phyloP scores from a whole-genome alignment of 2,329 filamentous ascomycete genomes.

The Drechslerella dactyloides region DNA sequence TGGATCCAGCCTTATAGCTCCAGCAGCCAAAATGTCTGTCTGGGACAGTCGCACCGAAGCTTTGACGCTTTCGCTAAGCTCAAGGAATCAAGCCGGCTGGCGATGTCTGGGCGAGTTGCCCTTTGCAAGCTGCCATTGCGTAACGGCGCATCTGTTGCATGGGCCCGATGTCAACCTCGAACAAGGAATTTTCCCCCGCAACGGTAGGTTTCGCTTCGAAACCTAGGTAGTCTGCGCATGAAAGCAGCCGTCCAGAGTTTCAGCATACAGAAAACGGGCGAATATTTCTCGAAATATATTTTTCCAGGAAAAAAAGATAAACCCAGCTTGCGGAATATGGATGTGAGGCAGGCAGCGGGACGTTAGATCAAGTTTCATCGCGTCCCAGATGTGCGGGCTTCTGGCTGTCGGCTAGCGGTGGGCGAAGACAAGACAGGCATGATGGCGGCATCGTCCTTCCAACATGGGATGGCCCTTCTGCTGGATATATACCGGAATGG shows the following conservation, averaged over 20 bases:
- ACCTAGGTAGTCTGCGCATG: neutral
- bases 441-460: neutral
- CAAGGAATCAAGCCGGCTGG: no score
- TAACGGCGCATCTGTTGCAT: neutral
- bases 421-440: slow-evolving; percentile 1
- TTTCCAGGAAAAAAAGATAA: neutral
- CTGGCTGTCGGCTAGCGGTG: neutral
- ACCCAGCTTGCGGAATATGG: neutral
- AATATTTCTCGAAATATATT: neutral
- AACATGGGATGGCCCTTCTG: neutral
- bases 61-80: slow-evolving; percentile 1
- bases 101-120: neutral
- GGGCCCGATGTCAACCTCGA: slow-evolving; percentile 4
- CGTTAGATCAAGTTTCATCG: neutral
- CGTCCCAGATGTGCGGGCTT: slow-evolving; percentile 1
- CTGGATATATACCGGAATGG: neutral
- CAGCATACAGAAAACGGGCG: neutral
- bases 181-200: slow-evolving; percentile 5
- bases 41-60: neutral
- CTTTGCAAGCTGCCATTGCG: neutral
- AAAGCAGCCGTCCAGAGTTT: slow-evolving; percentile 3
- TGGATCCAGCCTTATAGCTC: neutral
- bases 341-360: neutral
- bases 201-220: slow-evolving; percentile 4
- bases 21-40: neutral